These are phyloP conservation scores for Candida railenensis DNA, from an alignment of 805 yeast species.

Conservation along the genomic window DNA sequence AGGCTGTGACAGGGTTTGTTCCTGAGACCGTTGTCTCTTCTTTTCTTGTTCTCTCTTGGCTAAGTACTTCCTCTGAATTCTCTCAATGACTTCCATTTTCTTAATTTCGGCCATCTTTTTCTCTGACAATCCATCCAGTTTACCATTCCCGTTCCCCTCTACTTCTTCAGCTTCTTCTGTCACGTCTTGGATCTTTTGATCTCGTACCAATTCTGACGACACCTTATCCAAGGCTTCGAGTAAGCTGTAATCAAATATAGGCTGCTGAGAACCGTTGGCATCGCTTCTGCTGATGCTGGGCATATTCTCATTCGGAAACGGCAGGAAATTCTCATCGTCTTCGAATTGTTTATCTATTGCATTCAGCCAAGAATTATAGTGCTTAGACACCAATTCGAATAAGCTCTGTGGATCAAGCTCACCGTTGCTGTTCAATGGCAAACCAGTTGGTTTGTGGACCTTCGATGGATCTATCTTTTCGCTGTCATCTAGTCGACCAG, in stretches of 20 bases:
- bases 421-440: not conserved
- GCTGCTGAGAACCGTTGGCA: slow-evolving; percentile 10
- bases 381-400: slow-evolving; percentile 31
- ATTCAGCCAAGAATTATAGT: slow-evolving; percentile 40
- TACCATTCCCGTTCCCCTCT: not conserved
- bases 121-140: not conserved
- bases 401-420: slow-evolving; percentile 24
- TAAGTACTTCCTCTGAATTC: not conserved
- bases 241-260: slow-evolving; percentile 26
- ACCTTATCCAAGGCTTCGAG: slow-evolving; percentile 31
- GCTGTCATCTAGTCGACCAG: not conserved
- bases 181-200: slow-evolving; percentile 1
- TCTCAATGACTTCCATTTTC: not conserved
- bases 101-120: not conserved
- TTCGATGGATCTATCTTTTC: not conserved
- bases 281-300: slow-evolving; percentile 8
- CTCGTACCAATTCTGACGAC: slow-evolving; percentile 15
- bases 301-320: slow-evolving; percentile 25
- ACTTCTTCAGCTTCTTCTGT: not conserved
- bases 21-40: not conserved
- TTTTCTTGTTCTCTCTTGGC: not conserved
- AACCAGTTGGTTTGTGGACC: not conserved
- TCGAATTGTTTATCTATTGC: slow-evolving; percentile 25
- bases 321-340: slow-evolving; percentile 25
- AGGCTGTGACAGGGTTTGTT: not conserved